A percentile compares a stretch with the other conserved stretches of the same genome.
phyloP scores from a whole-genome alignment of 78 protist genomes.

The Acrasis kona region DNA sequence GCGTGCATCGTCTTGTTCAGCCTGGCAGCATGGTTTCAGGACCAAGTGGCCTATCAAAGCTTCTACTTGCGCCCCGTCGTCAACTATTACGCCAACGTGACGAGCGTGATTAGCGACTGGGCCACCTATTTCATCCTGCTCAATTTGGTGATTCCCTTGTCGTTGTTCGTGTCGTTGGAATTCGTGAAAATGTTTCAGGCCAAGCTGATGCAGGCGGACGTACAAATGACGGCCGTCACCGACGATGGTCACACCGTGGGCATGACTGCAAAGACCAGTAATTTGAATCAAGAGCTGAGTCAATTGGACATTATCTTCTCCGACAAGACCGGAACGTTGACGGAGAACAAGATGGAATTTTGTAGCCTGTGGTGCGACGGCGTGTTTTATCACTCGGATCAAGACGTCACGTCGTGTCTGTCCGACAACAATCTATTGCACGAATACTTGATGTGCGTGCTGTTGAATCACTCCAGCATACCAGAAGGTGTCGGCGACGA shows the following conservation, averaged over 20 bases:
- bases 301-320: slow-evolving; percentile 50
- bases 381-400: no score
- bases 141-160: slow-evolving; percentile 74
- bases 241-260: slow-evolving; percentile 3
- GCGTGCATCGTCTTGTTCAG: no score
- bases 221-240: neutral
- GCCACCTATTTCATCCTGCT: slow-evolving; percentile 67
- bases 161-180: slow-evolving; percentile 82
- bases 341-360: slow-evolving; percentile 41
- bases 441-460: no score
- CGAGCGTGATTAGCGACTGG: neutral
- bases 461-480: no score
- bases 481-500: no score
- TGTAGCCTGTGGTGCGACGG: neutral
- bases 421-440: no score
- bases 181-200: slow-evolving; percentile 59
- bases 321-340: slow-evolving; percentile 37
- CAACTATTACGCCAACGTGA: neutral
- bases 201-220: slow-evolving; percentile 40
- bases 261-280: slow-evolving; percentile 8
- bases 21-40: no score
- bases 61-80: no score
- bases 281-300: slow-evolving; percentile 82
- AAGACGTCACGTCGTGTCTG: no score
- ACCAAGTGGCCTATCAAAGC: no score